Base-by-base conservation (phyloP, 2,329 filamentous ascomycete species). In the Verticillium tricorpus region DNA sequence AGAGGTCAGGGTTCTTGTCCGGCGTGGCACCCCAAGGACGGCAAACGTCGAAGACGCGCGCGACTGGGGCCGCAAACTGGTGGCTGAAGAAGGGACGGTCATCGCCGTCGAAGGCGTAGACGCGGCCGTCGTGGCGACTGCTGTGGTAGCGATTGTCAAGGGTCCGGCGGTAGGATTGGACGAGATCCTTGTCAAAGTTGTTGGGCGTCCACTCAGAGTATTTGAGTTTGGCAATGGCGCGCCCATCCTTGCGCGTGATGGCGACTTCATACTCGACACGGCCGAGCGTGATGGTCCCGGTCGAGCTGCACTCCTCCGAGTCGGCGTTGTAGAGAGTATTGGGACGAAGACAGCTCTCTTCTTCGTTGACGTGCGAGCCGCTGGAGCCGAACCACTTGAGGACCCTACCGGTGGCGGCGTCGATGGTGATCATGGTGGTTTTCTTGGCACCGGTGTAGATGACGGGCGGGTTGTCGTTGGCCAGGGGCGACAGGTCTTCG, bases 131-230 rank as follows among this genome's bases (percentile, higher is more conserved):
- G 69, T 93, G 91, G 68, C 88, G 88, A 67, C 89, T 92, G 67
- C 94, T 94, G 58, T 98, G 89, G 75, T 98, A 97, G 64, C 90
- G 90, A 67, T 91, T 88, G 73, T 98, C 93, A 72, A 93, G 89
- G 0, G 93, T 92, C 12, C 81, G 78, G 15, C 84, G 85, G 70
- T 98, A 95, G 71, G 98, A 92, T 58, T 85, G 85, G 69, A 92
- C 88, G 7, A 99, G 85, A 72, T 99, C 95, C 65, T 86, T 86
- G 74, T 99, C 94, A 64, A 89, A 91, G 63, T 90, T 96, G 74
- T 99, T 99, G 15, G 93, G 91, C 0, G 88, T 89, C 95, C 95
- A 99, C 74, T 99, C 95, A 12, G 92, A 90, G 72, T 96, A 99
- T 67, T 88, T 93, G 67, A 99, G 85, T 0, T 92, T 97, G 70